Base-by-base conservation (phyloP, 2,329 filamentous ascomycete species). In the Fusarium guadeloupense region DNA sequence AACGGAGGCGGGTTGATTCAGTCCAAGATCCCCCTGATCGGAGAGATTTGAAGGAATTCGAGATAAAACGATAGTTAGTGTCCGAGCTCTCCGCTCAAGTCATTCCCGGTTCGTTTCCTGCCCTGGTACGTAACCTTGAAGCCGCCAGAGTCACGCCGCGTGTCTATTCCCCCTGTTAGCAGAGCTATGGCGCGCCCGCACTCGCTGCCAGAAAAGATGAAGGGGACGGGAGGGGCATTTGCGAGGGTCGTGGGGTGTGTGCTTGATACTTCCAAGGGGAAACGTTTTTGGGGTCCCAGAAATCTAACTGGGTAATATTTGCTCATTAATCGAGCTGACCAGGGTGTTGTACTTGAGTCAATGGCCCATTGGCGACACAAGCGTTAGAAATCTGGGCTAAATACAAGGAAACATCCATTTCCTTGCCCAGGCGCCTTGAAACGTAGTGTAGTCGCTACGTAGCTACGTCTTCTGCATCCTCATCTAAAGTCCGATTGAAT, bases 171-270 rank as follows among this genome's bases (percentile, higher is more conserved):
- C 40, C 26, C 20, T 34, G 20, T 48, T 59, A 30, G 41, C 25
- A 38, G 44, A 60, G 26, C 35, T 51, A 45, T 31, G 26, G 53
- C 53, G 39, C 45, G 45, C 49, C 51, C 26, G 26, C 48, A 48
- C 39, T 47, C 39, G 40, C 58, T 63, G 53, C 59, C 53, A 62
- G 53, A 59, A 30, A 48, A 38, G 30, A 43, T 54, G 46, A 63
- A 59, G 59, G 54, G 59, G 59, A 54, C 59, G 53, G 57, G 55
- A 59, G 55, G 59, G 59, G 53, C 42, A 54, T 39, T 31, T 4
- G 13, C 39, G n/a, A 42, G 30, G 58, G 52, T 23, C 46, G 59
- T 44, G 60, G 59, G 46, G 44, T 62, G 59, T n/a, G 5, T 9
- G 14, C 33, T 34, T 26, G 14, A 12, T n/a, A 13, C 13, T 33